Percentiles rank a stretch among this genome's conserved stretches.
These are phyloP conservation scores for Amylocystis lapponica DNA, from an alignment of 768 basidiomycete genomes.

Conservation along the genomic window DNA sequence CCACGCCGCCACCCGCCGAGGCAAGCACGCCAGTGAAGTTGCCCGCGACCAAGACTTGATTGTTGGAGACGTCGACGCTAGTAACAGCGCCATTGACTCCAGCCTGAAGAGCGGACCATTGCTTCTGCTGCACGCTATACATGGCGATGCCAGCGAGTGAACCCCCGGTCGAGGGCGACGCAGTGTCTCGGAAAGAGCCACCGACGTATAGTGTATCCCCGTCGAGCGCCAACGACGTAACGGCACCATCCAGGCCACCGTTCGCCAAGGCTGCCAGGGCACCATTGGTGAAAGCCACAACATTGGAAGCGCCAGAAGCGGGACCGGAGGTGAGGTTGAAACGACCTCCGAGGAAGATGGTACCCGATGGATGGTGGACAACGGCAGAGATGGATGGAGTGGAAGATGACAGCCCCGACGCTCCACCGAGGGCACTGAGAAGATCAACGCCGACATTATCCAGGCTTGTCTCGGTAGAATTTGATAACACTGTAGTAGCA, in stretches of 20 bases:
- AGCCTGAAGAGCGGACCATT: slow-evolving; percentile 64
- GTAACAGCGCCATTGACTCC: slow-evolving; percentile 78
- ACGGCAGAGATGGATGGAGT: slow-evolving; percentile 45
- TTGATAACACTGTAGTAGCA: slow-evolving; percentile 57
- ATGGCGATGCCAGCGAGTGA: slow-evolving; percentile 55
- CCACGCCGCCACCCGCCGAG: slow-evolving; percentile 18
- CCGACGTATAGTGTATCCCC: slow-evolving; percentile 74
- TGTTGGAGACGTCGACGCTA: slow-evolving; percentile 44
- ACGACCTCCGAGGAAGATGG: slow-evolving; percentile 69
- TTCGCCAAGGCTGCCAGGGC: slow-evolving; percentile 46
- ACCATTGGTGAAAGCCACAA: slow-evolving; percentile 64
- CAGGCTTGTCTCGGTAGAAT: slow-evolving; percentile 61
- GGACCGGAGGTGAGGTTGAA: slow-evolving; percentile 58
- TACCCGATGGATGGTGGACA: slow-evolving; percentile 59
- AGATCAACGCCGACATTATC: slow-evolving; percentile 61
- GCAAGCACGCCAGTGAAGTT: slow-evolving; percentile 47
- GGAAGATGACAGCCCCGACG: slow-evolving; percentile 28
- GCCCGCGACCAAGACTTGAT: slow-evolving; percentile 62
- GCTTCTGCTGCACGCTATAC: slow-evolving; percentile 59
- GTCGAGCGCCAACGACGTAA: slow-evolving; percentile 58
- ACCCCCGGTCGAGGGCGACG: slow-evolving; percentile 44
- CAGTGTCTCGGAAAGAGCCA: slow-evolving; percentile 79
- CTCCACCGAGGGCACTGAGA: slow-evolving; percentile 50
- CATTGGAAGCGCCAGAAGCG: slow-evolving; percentile 57
- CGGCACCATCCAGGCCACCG: slow-evolving; percentile 76